These are phyloP conservation scores for Coemansia pectinata DNA, from an alignment of 192 early-diverging fungal species.

Conservation along the genomic window DNA sequence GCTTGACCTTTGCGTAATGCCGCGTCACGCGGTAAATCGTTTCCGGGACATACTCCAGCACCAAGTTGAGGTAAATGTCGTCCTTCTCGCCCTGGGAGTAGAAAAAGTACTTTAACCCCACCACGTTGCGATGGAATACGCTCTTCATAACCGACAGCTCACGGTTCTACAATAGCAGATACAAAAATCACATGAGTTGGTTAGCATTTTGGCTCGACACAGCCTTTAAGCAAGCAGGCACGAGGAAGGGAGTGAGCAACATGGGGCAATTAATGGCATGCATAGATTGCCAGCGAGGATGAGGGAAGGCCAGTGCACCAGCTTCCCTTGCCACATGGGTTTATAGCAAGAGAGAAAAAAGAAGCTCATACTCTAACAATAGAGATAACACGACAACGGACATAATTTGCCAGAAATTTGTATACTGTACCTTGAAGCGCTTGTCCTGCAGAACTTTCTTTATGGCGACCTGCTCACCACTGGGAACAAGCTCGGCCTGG, in stretches of 20 bases:
- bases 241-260: not conserved
- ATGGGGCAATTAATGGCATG: not conserved
- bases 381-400: not conserved
- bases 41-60: constrained; percentile 95
- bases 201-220: not conserved
- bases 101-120: constrained; percentile 87
- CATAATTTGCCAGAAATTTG: constrained; percentile 15
- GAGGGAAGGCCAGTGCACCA: not conserved
- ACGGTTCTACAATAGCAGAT: constrained; percentile 33
- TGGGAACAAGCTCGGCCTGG: constrained; percentile 84
- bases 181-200: constrained; percentile 1
- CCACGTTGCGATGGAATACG: constrained; percentile 92
- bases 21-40: constrained; percentile 94
- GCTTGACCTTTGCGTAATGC: constrained; percentile 86
- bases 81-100: constrained; percentile 93
- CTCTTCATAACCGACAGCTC: constrained; percentile 75
- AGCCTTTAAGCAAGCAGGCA: not conserved
- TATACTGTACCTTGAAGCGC: constrained; percentile 78
- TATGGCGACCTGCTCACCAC: constrained; percentile 86
- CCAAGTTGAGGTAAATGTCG: constrained; percentile 94
- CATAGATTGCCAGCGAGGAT: constrained; percentile 2
- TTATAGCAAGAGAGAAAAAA: too few species aligned
- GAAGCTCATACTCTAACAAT: not conserved
- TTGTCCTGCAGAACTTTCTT: constrained; percentile 99
- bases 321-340: not conserved